Evolutionary conservation across 345 rosid species (phyloP).

Genomic region (Pugionium dolabratum): DNA sequence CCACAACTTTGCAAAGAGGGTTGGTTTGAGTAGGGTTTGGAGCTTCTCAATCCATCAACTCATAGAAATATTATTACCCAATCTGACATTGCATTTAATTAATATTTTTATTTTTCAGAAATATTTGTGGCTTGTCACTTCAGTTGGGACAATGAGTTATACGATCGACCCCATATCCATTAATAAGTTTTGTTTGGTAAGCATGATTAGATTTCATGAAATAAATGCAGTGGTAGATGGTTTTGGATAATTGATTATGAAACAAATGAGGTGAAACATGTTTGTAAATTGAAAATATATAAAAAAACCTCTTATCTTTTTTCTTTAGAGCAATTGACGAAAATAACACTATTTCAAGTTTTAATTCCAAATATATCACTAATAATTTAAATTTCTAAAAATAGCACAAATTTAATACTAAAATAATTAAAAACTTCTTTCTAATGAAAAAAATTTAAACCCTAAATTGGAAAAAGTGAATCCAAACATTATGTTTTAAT

Average conservation of each 20-base stretch:
- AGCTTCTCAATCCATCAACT: conserved; percentile 29
- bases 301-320: no score
- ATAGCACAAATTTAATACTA: no score
- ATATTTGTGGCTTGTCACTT: conserved; percentile 1
- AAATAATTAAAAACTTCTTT: no score
- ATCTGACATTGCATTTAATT: conserved; percentile 6
- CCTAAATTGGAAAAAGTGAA: no score
- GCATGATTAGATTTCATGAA: conserved; percentile 2
- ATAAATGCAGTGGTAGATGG: conserved; percentile 12
- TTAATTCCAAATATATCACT: no score
- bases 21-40: conserved; percentile 19
- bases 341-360: no score
- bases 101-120: not conserved
- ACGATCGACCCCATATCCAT: conserved; percentile 23
- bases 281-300: not conserved
- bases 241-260: not conserved
- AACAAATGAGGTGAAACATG: conserved; percentile 3
- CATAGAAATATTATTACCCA: not conserved
- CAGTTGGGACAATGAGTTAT: conserved; percentile 16
- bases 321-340: no score
- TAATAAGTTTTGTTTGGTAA: not conserved
- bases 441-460: no score
- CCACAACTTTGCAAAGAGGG: conserved; percentile 3
- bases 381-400: no score
- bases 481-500: no score